Evolutionary conservation across 306 rosid genomes (phyloP).

Genomic region (Senna siamea): DNA sequence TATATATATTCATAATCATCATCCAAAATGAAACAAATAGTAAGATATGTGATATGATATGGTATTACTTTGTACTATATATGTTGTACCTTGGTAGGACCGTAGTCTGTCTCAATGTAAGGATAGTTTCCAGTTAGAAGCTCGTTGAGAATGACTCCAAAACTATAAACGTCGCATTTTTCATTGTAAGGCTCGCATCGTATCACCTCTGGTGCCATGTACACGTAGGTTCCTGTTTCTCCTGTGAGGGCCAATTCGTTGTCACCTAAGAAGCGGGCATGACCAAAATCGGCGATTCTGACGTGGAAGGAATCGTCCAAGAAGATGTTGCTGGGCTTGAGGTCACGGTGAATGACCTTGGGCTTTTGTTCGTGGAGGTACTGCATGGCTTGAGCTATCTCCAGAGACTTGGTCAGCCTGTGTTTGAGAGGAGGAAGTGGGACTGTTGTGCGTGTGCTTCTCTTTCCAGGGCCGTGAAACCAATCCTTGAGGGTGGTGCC

Average conservation of each 20-base stretch:
- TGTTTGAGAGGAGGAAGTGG: slow-evolving; percentile 59
- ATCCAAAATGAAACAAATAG: too few species aligned
- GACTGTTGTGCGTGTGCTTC: slow-evolving; percentile 45
- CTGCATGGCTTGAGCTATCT: slow-evolving; percentile 80
- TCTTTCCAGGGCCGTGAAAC: slow-evolving; percentile 70
- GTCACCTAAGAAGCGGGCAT: slow-evolving; percentile 73
- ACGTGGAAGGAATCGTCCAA: slow-evolving; percentile 65
- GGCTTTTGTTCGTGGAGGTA: slow-evolving; percentile 85
- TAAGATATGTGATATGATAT: too few species aligned
- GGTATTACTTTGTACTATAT: too few species aligned
- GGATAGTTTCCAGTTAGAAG: slow-evolving; percentile 64
- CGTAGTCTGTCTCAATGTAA: slow-evolving; percentile 61
- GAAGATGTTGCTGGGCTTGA: slow-evolving; percentile 76
- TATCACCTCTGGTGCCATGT: slow-evolving; percentile 78
- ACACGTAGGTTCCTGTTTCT: slow-evolving; percentile 70
- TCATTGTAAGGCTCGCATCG: slow-evolving; percentile 76
- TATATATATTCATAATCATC: not conserved
- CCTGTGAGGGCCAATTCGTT: slow-evolving; percentile 57
- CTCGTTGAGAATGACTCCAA: slow-evolving; percentile 69
- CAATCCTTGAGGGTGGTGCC: slow-evolving; percentile 66
- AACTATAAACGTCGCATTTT: slow-evolving; percentile 77
- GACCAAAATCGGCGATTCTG: slow-evolving; percentile 78
- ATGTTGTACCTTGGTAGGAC: slow-evolving; percentile 70
- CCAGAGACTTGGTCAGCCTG: slow-evolving; percentile 57
- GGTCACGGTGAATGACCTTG: slow-evolving; percentile 67